Evolutionary conservation across 305 asterid genomes (phyloP), one percentile per base, ranked within the genome.

Genomic region (Fraxinus dipetala): DNA sequence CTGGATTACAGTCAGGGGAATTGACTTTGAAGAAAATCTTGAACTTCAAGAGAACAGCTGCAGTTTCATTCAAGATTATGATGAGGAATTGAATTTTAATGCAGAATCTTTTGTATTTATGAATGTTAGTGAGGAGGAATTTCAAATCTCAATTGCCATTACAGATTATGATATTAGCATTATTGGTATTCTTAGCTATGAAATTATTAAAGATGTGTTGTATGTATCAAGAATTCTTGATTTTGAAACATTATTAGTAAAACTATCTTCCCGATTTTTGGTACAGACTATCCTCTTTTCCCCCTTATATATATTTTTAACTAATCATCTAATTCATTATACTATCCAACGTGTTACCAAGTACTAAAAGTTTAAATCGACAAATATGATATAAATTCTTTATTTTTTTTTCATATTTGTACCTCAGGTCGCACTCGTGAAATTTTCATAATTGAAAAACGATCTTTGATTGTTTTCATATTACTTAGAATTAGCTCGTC

Each of bases 1-100:
- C 43, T 94, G 98, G 98, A 16, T 92, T 35, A 89, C 91, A 2
- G 90, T 93, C 22, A 91, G 98, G 83, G 77, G 74, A 35, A 72
- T 34, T 40, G 86, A 87, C 30, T 13, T 69, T 30, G 91, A 89
- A 79, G 95, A 88, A 84, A 83, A 51, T 3, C 78, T 76, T 32
- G 63, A 38, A 61, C 5, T 45, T 45, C 26, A 72, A 0, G 67
- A 76, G 48, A 77, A 32, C 36, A 76, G 16, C 56, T 35, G 7
- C 18, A 32, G 75, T 7, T 9, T 45, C 24, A 35, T 69, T 9
- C 72, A 77, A 56, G 81, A 70, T 59, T 9, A 28, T 30, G 20
- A 30, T 79, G 80, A 76, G 51, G 81, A 5, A 5, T 48, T 79
- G 16, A 69, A 13, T 30, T 67, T 69, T 54, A 83, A 43, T 31